Base-by-base conservation (phyloP, 176 grass and related monocot species). In the Puya raimondii region DNA sequence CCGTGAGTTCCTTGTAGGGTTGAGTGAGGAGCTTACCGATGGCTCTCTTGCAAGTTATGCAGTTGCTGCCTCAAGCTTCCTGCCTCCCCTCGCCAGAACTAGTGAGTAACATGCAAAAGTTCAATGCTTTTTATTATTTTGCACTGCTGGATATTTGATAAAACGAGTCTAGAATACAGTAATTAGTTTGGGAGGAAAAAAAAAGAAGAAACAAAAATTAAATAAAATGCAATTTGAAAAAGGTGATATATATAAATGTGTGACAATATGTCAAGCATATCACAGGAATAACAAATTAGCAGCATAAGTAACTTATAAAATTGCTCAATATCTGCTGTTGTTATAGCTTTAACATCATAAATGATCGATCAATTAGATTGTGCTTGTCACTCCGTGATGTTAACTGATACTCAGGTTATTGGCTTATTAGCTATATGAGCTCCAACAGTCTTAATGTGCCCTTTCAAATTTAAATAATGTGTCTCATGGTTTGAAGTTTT, bases 41-140 rank as follows among this genome's bases (percentile, higher is more conserved):
- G 74, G 53, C 73, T 70, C 10, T 83, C 79, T 86, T 83, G 83
- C 74, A 90, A 86, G 80, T 83, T 90, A 53, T 72, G 54, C 54
- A 90, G 66, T 90, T 86, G 83, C 42, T 90, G 87, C 63, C 77
- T 83, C 70, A 90, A 83, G 67, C 76, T 80, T 72, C 16, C 48
- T 78, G 73, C 83, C 77, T 90, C 87, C 53, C 33, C 64, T 71
- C 83, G 87, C 83, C 87, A 90, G 12, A 90, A 49, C 87, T 90
- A 80, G 64, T 73, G 75, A 86, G 59, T 69, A 48, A 47, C 51
- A 27, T 47, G 18, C 15, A 59, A 68, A 49, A 33, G 17, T 21
- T 77, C 54, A 63, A n/a, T 16, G 7, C 16, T 59, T 8, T 18
- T 59, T 8, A 2, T 17, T 59, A 21, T 59, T 59, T 59, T 59